Conservation (phyloP, 345 rosid genomes). For the Populus simonii region DNA sequence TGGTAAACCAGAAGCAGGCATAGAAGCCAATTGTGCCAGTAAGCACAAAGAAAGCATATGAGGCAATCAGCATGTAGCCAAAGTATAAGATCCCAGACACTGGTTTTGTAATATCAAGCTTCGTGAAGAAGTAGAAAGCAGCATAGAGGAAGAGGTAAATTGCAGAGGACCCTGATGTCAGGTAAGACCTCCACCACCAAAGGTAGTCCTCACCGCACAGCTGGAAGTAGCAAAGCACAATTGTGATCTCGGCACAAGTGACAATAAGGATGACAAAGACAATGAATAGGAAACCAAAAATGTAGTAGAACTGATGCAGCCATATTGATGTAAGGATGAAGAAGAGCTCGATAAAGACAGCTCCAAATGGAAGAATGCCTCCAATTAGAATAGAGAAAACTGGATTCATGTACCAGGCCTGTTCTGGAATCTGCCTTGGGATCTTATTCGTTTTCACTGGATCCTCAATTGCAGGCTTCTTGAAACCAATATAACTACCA, state of each 20-base stretch:
- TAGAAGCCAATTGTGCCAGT: slow-evolving; percentile 84
- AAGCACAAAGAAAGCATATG: slow-evolving; percentile 74
- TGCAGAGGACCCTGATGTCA: slow-evolving; percentile 86
- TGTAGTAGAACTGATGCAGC: slow-evolving; percentile 90
- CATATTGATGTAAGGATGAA: slow-evolving; percentile 90
- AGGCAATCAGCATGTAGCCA: slow-evolving; percentile 79
- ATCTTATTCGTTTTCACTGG: slow-evolving; percentile 90
- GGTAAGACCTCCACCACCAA: slow-evolving; percentile 98
- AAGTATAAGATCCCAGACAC: slow-evolving; percentile 78
- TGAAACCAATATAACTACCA: slow-evolving; percentile 71
- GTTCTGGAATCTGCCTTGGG: slow-evolving; percentile 79
- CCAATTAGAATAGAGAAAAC: slow-evolving; percentile 76
- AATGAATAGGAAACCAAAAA: slow-evolving; percentile 84
- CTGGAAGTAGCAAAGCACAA: slow-evolving; percentile 93
- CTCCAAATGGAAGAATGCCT: slow-evolving; percentile 93
- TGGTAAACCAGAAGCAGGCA: slow-evolving; percentile 88
- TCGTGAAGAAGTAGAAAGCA: slow-evolving; percentile 79
- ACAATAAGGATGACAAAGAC: slow-evolving; percentile 72
- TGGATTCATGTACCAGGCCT: slow-evolving; percentile 88
- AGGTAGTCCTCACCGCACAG: slow-evolving; percentile 89
- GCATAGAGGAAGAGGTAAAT: slow-evolving; percentile 87
- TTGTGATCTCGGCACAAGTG: slow-evolving; percentile 85
- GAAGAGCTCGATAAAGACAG: slow-evolving; percentile 91
- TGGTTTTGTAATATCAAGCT: slow-evolving; percentile 83
- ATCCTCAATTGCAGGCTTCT: slow-evolving; percentile 65